phyloP scores from a whole-genome alignment of 768 basidiomycete genomes.

The Termitomyces sp. region DNA sequence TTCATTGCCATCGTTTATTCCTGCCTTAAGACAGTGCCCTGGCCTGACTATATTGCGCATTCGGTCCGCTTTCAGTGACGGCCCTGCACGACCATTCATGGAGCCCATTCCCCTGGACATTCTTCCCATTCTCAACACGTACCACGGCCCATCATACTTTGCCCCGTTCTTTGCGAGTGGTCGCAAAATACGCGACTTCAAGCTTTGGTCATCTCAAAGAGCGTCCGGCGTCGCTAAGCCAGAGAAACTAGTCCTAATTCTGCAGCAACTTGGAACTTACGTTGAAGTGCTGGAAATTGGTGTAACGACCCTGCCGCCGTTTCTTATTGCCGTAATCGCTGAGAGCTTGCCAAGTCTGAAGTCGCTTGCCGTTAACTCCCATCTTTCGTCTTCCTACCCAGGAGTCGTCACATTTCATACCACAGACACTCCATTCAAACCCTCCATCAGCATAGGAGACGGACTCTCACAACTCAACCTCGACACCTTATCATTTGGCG shows the following conservation, averaged over 20 bases:
- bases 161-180: slow-evolving; percentile 8
- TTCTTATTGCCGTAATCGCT: slow-evolving; percentile 13
- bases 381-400: slow-evolving; percentile 18
- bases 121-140: slow-evolving; percentile 13
- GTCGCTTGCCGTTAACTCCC: slow-evolving; percentile 17
- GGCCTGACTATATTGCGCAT: slow-evolving; percentile 13
- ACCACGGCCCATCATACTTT: slow-evolving; percentile 17
- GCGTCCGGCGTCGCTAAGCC: slow-evolving; percentile 12
- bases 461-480: not conserved
- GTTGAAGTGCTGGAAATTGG: slow-evolving; percentile 14
- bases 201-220: slow-evolving; percentile 19
- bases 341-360: slow-evolving; percentile 14
- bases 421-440: not conserved
- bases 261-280: slow-evolving; percentile 10
- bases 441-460: not conserved
- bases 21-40: slow-evolving; percentile 14
- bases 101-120: slow-evolving; percentile 4
- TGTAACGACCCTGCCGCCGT: slow-evolving; percentile 10
- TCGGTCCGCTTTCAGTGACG: slow-evolving; percentile 12
- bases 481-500: slow-evolving; percentile 8
- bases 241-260: slow-evolving; percentile 6
- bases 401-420: slow-evolving; percentile 9
- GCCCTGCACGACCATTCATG: slow-evolving; percentile 1
- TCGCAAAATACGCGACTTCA: slow-evolving; percentile 11
- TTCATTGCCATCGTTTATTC: slow-evolving; percentile 10